phyloP scores from a whole-genome alignment of 1,139 yeast species.

The Taphrina confusa region DNA sequence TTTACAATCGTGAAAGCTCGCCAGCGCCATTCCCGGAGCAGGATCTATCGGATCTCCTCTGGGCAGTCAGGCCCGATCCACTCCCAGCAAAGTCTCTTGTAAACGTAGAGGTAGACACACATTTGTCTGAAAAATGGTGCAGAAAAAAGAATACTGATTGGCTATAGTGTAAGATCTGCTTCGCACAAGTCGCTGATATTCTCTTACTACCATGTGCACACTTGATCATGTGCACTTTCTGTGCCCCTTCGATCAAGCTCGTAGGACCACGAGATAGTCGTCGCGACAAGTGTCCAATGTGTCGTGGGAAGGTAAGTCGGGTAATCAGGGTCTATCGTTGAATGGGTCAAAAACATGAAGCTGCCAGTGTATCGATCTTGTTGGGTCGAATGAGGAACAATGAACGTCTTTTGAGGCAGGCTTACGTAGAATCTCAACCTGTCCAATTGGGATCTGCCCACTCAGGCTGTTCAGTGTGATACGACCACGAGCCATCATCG shows the following conservation, averaged over 20 bases:
- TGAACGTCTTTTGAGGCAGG: too few relatives aligned
- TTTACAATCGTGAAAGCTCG: conserved; percentile 7
- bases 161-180: conserved; percentile 23
- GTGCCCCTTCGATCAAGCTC: conserved; percentile 7
- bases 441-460: conserved; percentile 61
- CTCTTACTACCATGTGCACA: conserved; percentile 17
- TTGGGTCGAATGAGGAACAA: too few relatives aligned
- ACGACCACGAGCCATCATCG: conserved; percentile 64
- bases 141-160: too few relatives aligned
- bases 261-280: conserved; percentile 8
- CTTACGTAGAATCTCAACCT: too few relatives aligned
- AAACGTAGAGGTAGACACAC: conserved; percentile 20
- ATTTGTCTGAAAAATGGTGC: too few relatives aligned
- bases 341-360: too few relatives aligned
- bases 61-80: not conserved
- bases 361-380: too few relatives aligned
- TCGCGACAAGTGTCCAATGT: conserved; percentile 14
- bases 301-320: conserved; percentile 11
- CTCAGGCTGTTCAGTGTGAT: conserved; percentile 74
- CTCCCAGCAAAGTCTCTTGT: not conserved
- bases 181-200: conserved; percentile 14
- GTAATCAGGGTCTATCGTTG: conserved; percentile 1
- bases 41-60: not conserved
- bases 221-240: conserved; percentile 2
- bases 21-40: conserved; percentile 7